Percentiles rank a stretch among this genome's conserved stretches.
Conservation (phyloP, 2,329 filamentous ascomycete genomes). For the Neofusicoccum kwambonambiense region DNA sequence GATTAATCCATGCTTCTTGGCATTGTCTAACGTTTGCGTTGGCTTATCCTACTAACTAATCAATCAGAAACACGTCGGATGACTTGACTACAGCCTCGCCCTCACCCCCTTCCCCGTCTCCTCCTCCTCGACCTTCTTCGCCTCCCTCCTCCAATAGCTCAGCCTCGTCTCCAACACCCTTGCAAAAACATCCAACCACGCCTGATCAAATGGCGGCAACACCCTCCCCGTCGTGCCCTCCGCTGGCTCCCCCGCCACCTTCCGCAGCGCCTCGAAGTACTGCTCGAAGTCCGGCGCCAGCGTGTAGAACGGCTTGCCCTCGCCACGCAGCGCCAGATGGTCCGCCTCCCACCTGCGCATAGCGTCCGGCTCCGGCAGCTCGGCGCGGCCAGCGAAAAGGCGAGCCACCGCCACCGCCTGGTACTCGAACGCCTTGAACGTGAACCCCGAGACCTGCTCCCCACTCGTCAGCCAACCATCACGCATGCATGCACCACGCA, state of each 20-base stretch:
- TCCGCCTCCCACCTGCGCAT: conserved; percentile 19
- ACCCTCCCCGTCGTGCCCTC: conserved; percentile 4
- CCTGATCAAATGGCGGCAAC: not conserved
- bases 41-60: too few species aligned
- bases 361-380: conserved; percentile 14
- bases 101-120: not conserved
- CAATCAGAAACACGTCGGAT: too few species aligned
- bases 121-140: not conserved
- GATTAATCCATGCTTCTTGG: too few species aligned
- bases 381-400: conserved; percentile 18
- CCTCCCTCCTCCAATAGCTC: not conserved
- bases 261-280: conserved; percentile 21
- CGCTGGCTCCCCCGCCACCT: conserved; percentile 19
- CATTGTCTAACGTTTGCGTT: too few species aligned
- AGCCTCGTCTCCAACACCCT: not conserved
- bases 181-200: not conserved
- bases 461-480: conserved; percentile 3
- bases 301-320: conserved; percentile 19
- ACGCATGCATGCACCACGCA: too few species aligned
- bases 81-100: not conserved
- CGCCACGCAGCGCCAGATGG: conserved; percentile 17
- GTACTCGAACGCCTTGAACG: conserved; percentile 23
- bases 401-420: conserved; percentile 23
- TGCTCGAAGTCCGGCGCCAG: conserved; percentile 22
- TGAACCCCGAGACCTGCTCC: conserved; percentile 2